A percentile compares a stretch with the other conserved stretches of the same genome.
phyloP scores from a whole-genome alignment of 2,329 filamentous ascomycete species.

The Mycosphaerella sp. region DNA sequence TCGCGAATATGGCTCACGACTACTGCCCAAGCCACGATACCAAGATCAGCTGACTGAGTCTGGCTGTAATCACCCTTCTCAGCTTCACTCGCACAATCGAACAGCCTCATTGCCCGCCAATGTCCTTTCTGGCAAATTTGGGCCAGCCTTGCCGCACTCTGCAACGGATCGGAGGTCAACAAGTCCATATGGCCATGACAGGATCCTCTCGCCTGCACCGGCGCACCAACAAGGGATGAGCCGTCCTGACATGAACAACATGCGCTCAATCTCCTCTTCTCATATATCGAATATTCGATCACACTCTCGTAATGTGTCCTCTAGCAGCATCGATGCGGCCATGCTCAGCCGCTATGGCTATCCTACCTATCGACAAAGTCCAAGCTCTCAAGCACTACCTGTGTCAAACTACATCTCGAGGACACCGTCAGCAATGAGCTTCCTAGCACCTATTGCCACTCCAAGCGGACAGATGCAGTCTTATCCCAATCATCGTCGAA shows the following conservation, averaged over 20 bases:
- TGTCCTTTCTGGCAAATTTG: conserved; percentile 25
- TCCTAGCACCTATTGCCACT: conserved; percentile 32
- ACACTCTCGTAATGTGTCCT: conserved; percentile 31
- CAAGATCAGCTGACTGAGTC: conserved; percentile 29
- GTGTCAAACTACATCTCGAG: conserved; percentile 24
- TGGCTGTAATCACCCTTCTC: conserved; percentile 7
- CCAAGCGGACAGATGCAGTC: conserved; percentile 28
- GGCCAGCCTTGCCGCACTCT: conserved; percentile 19
- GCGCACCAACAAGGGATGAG: conserved; percentile 19
- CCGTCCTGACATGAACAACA: conserved; percentile 24
- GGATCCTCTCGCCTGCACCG: conserved; percentile 14
- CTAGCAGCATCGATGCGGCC: conserved; percentile 31
- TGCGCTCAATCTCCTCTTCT: conserved; percentile 26
- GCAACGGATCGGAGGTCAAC: conserved; percentile 22
- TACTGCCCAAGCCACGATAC: conserved; percentile 26
- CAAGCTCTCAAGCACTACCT: conserved; percentile 31
- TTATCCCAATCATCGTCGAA: conserved; percentile 27
- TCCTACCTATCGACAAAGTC: conserved; percentile 60
- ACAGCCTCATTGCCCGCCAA: conserved; percentile 29
- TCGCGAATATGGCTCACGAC: conserved; percentile 26
- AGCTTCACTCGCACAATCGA: conserved; percentile 21
- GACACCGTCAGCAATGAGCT: conserved; percentile 33
- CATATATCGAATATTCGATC: conserved; percentile 26
- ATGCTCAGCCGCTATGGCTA: conserved; percentile 59
- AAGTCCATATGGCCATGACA: conserved; percentile 22